These are phyloP conservation scores for Cyphellophora europaea DNA, from an alignment of 2,329 filamentous ascomycete species.

Conservation along the genomic window DNA sequence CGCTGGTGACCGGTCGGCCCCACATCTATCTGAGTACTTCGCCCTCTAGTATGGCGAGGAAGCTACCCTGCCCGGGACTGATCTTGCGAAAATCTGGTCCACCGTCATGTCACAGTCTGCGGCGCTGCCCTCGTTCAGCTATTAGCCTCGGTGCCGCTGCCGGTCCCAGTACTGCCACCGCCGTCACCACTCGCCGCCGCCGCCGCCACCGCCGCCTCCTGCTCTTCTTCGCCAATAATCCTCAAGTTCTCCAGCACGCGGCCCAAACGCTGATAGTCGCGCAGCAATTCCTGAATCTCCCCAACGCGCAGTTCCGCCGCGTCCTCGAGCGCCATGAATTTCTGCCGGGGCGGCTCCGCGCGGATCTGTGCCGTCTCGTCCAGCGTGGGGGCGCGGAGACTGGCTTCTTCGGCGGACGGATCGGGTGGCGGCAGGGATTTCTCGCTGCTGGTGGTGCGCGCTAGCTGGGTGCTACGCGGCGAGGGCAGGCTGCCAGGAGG, in stretches of 20 bases:
- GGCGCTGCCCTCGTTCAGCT: no score
- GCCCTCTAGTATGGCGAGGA: no score
- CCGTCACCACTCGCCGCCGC: no score
- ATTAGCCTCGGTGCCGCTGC: no score
- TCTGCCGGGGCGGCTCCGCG: slow-evolving; percentile 53
- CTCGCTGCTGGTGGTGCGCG: slow-evolving; percentile 12
- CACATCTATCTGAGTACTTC: no score
- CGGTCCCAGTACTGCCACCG: no score
- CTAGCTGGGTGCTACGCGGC: slow-evolving; percentile 23
- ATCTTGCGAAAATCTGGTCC: no score
- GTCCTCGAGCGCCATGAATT: slow-evolving; percentile 64
- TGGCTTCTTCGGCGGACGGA: slow-evolving; percentile 44
- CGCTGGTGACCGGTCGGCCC: no score
- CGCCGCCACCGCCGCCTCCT: slow-evolving; percentile 2
- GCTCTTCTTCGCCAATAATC: slow-evolving; percentile 4
- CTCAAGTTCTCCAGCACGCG: slow-evolving; percentile 14
- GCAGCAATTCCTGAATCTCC: slow-evolving; percentile 63
- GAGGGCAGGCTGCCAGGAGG: slow-evolving; percentile 19
- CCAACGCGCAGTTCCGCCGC: slow-evolving; percentile 61
- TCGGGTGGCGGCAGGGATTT: background rate
- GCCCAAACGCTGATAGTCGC: slow-evolving; percentile 66
- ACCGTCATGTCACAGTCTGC: no score
- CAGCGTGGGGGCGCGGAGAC: slow-evolving; percentile 42
- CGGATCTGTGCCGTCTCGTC: slow-evolving; percentile 17
- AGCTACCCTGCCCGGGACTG: no score